phyloP scores from a whole-genome alignment of 352 stramenopile species.

The Globisporangium radiosum region DNA sequence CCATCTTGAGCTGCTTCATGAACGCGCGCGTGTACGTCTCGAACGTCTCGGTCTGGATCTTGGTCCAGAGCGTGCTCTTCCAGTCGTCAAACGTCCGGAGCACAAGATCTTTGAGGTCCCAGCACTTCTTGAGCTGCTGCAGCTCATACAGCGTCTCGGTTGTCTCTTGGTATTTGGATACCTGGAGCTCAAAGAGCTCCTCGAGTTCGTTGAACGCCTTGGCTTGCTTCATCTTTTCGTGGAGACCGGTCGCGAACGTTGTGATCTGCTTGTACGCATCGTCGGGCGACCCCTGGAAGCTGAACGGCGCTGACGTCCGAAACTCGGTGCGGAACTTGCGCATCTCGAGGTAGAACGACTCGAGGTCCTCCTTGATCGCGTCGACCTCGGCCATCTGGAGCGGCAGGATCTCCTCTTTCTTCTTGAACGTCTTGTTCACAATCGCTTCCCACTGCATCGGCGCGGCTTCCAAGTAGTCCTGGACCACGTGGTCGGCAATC shows the following conservation, averaged over 20 bases:
- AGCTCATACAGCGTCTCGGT: constrained; percentile 85
- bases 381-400: constrained; percentile 95
- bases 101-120: constrained; percentile 81
- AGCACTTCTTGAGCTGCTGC: constrained; percentile 84
- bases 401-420: constrained; percentile 97
- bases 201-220: constrained; percentile 85
- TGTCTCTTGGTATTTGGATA: constrained; percentile 85
- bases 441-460: constrained; percentile 96
- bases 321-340: constrained; percentile 94
- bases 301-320: constrained; percentile 91
- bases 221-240: constrained; percentile 79
- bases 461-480: constrained; percentile 93
- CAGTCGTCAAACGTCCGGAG: constrained; percentile 80
- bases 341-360: constrained; percentile 93
- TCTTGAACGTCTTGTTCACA: constrained; percentile 98
- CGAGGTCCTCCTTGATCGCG: constrained; percentile 90
- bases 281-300: constrained; percentile 75
- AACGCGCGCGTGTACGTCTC: constrained; percentile 72
- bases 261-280: constrained; percentile 86
- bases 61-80: constrained; percentile 78
- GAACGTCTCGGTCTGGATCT: constrained; percentile 79
- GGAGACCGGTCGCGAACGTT: constrained; percentile 50
- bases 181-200: constrained; percentile 83
- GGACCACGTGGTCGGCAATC: constrained; percentile 70
- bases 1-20: constrained; percentile 83